Percentiles rank a stretch among this genome's conserved stretches.
Conservation (phyloP, 2,329 filamentous ascomycete species). For the Cladophialophora chaetospira region DNA sequence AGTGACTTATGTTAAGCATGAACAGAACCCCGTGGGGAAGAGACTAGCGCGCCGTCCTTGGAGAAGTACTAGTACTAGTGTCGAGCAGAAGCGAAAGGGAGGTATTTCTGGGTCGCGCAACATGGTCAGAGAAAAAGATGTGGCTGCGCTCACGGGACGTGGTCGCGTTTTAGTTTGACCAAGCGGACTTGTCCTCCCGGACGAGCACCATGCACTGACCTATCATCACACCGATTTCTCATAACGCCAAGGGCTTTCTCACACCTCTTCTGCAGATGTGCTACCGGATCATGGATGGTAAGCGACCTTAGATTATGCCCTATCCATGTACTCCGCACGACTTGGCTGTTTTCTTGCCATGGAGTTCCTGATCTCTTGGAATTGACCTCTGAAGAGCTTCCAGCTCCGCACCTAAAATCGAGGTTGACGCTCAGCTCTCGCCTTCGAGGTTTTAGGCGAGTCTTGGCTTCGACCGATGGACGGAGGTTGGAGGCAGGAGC, state of each 20-base stretch:
- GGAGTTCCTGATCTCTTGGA: not conserved
- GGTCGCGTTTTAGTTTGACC: not conserved
- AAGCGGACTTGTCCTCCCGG: not conserved
- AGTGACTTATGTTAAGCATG: not conserved
- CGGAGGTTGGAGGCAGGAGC: not conserved
- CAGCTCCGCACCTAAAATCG: not conserved
- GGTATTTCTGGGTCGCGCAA: not conserved
- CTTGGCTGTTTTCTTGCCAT: not conserved
- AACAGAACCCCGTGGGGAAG: not conserved
- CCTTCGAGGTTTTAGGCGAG: not conserved
- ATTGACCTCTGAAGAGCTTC: not conserved
- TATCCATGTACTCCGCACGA: not conserved
- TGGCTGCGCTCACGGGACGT: not conserved
- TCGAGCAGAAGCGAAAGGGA: too few relatives aligned
- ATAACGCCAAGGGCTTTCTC: not conserved
- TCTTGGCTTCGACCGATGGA: not conserved
- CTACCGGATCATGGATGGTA: not conserved
- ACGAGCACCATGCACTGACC: not conserved
- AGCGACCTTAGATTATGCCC: not conserved
- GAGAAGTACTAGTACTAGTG: not conserved
- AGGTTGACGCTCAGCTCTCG: not conserved
- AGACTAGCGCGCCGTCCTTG: not conserved
- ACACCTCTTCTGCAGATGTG: not conserved
- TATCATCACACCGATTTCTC: not conserved
- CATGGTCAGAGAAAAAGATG: not conserved